Percentiles rank a stretch among this genome's conserved stretches.
phyloP scores from a whole-genome alignment of 2,329 filamentous ascomycete genomes.

The Calonectria fujianensis region DNA sequence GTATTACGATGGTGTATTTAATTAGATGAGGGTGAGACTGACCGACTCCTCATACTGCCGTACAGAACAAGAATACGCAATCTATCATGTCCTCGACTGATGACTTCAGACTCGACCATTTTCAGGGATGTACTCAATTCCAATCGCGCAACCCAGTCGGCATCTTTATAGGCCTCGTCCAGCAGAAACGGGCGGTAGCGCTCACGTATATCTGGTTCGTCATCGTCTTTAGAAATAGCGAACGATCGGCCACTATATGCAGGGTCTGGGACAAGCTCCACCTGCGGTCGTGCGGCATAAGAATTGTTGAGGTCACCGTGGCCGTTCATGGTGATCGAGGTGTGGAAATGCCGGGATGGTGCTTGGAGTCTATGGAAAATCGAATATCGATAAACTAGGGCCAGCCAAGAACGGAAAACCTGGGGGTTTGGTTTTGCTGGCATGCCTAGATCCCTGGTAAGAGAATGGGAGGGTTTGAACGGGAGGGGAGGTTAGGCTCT shows the following conservation, averaged over 20 bases:
- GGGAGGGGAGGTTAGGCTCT: too few relatives aligned
- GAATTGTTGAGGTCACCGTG: constrained; percentile 60
- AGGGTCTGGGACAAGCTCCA: constrained; percentile 49
- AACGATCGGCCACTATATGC: constrained; percentile 59
- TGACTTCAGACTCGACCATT: constrained; percentile 68
- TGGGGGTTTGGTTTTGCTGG: too few relatives aligned
- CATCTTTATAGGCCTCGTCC: constrained; percentile 56
- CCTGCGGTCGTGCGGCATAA: constrained; percentile 49
- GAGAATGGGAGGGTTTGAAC: too few relatives aligned
- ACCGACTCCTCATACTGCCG: constrained; percentile 72
- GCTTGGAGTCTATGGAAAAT: too few relatives aligned
- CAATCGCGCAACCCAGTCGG: constrained; percentile 74
- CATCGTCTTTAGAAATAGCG: constrained; percentile 66
- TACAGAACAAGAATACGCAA: constrained; percentile 77
- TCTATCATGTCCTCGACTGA: constrained; percentile 58
- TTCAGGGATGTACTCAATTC: constrained; percentile 72
- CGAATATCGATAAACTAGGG: too few relatives aligned
- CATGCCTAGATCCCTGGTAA: too few relatives aligned
- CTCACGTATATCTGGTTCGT: constrained; percentile 66
- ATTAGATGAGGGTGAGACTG: constrained; percentile 69
- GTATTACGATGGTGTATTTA: constrained; percentile 80
- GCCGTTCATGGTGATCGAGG: constrained; percentile 44
- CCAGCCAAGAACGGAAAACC: too few relatives aligned
- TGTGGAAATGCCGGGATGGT: too few relatives aligned
- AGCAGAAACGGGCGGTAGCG: constrained; percentile 76